phyloP scores from a whole-genome alignment of 257 asterid species.

The Salvia splendens region DNA sequence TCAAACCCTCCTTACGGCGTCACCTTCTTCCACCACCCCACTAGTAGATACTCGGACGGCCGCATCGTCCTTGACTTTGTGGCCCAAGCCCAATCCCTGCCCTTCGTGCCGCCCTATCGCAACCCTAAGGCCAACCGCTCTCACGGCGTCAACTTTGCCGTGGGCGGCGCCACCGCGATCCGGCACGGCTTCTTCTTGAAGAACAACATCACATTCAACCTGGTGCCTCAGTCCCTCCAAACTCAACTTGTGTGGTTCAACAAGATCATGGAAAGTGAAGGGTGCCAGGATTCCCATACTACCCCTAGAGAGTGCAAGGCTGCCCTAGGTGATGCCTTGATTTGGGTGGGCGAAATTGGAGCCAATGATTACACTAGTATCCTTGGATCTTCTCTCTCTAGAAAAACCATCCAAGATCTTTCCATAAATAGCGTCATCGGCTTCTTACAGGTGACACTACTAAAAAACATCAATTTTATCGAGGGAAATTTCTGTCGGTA shows the following conservation, averaged over 20 bases:
- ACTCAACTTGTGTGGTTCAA: conserved; percentile 66
- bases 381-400: conserved; percentile 48
- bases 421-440: conserved; percentile 49
- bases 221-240: conserved; percentile 63
- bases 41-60: conserved; percentile 85
- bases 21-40: conserved; percentile 77
- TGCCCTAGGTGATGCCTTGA: conserved; percentile 52
- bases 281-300: conserved; percentile 40
- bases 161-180: conserved; percentile 77
- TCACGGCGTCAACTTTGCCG: conserved; percentile 66
- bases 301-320: conserved; percentile 47
- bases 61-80: conserved; percentile 71
- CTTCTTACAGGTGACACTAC: conserved; percentile 57
- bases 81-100: conserved; percentile 54
- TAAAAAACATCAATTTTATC: no score
- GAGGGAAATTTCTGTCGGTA: no score
- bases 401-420: conserved; percentile 41
- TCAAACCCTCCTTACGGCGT: conserved; percentile 72
- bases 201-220: conserved; percentile 57
- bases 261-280: conserved; percentile 44
- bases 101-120: conserved; percentile 59
- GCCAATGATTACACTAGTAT: conserved; percentile 71
- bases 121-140: conserved; percentile 41
- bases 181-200: conserved; percentile 55
- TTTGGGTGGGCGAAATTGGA: conserved; percentile 83